Evolutionary conservation across 768 basidiomycete species (phyloP), one percentile per base, ranked within the genome.

Genomic region (Trametes gibbosa): DNA sequence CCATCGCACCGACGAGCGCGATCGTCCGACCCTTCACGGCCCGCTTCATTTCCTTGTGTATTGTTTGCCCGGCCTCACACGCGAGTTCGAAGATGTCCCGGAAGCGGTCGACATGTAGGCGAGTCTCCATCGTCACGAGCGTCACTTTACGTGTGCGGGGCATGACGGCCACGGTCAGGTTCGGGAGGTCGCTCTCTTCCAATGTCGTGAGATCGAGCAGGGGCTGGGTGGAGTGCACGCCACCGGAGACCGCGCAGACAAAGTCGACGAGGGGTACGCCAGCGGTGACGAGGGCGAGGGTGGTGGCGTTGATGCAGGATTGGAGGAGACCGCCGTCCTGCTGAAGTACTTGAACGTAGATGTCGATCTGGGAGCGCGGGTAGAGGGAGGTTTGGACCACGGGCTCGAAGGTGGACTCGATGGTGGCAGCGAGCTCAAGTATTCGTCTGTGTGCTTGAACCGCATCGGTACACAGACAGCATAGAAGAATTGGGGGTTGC

Each of bases 321-420:
- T 64, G 65, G 35, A 68, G 62, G 41, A 98, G 78, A 0, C 92
- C 92, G 40, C 97, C 97, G 67, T 99, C 97, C 69, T 95, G 90
- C 65, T 97, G 92, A 39, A 97, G 76, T 27, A 99, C 87, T 72
- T 96, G 94, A 7, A 99, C 80, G 72, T 87, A 91, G 60, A 99
- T 87, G 74, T 96, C 92, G 71, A 99, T 97, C 71, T 95, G 64
- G 27, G 91, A 91, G 49, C 97, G 87, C 21, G 96, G 96, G 74
- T 97, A 98, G 47, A 99, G 82, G 60, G 81, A 82, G 7, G 90
- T 89, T 70, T 94, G 90, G 23, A 99, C 84, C 55, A 96, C 93
- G 41, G 95, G 94, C 69, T 98, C 96, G 70, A 99, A 98, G 0
- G 97, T 98, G 29, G 92, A 87, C 75, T 92, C 91, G 62, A 98